phyloP scores from a whole-genome alignment of 2,329 filamentous ascomycete species.

The Alternaria infectoria region DNA sequence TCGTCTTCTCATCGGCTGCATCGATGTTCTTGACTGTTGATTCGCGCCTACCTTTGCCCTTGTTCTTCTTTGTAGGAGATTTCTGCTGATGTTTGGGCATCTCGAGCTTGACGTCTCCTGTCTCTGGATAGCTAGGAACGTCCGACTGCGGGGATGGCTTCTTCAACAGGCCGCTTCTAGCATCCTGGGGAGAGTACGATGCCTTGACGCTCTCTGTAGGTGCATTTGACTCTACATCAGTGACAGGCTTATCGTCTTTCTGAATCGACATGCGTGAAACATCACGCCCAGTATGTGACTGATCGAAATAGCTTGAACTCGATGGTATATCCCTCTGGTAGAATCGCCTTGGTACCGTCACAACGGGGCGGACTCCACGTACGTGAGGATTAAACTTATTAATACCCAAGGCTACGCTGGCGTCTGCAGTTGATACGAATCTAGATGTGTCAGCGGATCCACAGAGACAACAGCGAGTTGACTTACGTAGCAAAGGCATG shows the following conservation, averaged over 20 bases:
- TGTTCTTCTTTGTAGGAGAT: slow-evolving; percentile 16
- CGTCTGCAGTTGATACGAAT: slow-evolving; percentile 17
- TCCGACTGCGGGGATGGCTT: slow-evolving; percentile 11
- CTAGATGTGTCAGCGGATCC: slow-evolving; percentile 19
- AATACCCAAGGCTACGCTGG: slow-evolving; percentile 20
- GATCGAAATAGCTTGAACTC: background rate
- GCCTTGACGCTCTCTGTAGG: background rate
- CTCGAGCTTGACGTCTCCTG: slow-evolving; percentile 21
- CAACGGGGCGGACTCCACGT: slow-evolving; percentile 11
- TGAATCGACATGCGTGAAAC: background rate
- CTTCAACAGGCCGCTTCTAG: slow-evolving; percentile 40
- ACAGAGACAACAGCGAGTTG: background rate
- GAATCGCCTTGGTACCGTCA: slow-evolving; percentile 32
- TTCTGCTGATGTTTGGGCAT: slow-evolving; percentile 23
- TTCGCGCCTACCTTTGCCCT: background rate
- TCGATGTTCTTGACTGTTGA: background rate
- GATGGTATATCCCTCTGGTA: slow-evolving; percentile 17
- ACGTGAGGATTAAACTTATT: slow-evolving; percentile 10
- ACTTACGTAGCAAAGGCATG: slow-evolving; percentile 32
- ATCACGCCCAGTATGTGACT: background rate
- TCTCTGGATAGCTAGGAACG: background rate
- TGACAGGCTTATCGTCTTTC: background rate
- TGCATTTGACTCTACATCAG: background rate
- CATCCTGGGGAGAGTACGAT: slow-evolving; percentile 47
- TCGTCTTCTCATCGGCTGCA: background rate